These are phyloP conservation scores for Talaromyces sp. DNA, from an alignment of 2,329 filamentous ascomycete genomes.

Conservation along the genomic window DNA sequence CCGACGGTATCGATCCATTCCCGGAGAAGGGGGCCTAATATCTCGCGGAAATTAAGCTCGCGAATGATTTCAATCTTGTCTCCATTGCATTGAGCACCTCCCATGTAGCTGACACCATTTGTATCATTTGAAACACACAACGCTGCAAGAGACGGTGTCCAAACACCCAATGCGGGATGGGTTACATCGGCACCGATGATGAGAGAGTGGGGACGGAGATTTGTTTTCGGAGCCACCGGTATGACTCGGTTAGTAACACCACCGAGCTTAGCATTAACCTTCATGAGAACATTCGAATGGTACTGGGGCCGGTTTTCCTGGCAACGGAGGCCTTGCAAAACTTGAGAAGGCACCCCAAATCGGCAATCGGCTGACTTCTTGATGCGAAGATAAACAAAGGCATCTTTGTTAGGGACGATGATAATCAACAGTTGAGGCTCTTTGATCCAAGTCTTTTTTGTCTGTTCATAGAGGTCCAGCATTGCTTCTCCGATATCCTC, in stretches of 20 bases:
- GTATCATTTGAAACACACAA: slow-evolving; percentile 80
- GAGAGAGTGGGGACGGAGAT: slow-evolving; percentile 61
- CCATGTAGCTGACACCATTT: slow-evolving; percentile 73
- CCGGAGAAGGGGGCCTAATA: slow-evolving; percentile 66
- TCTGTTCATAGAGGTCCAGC: slow-evolving; percentile 57
- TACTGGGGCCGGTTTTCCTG: slow-evolving; percentile 75
- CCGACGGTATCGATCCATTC: slow-evolving; percentile 65
- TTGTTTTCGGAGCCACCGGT: slow-evolving; percentile 43
- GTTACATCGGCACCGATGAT: slow-evolving; percentile 91
- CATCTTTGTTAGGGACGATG: slow-evolving; percentile 71
- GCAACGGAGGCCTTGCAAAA: slow-evolving; percentile 73
- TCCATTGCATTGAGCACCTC: slow-evolving; percentile 80
- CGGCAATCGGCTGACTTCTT: slow-evolving; percentile 90
- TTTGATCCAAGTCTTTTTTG: slow-evolving; percentile 46
- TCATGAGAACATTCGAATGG: slow-evolving; percentile 92
- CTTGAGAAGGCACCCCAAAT: slow-evolving; percentile 80
- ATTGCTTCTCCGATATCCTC: slow-evolving; percentile 58
- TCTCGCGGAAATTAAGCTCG: slow-evolving; percentile 63
- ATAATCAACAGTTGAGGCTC: slow-evolving; percentile 77
- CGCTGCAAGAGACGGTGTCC: slow-evolving; percentile 76
- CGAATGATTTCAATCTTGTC: slow-evolving; percentile 78
- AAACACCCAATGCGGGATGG: slow-evolving; percentile 71
- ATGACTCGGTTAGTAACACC: slow-evolving; percentile 68
- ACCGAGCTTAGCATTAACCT: slow-evolving; percentile 93
- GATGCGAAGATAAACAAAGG: slow-evolving; percentile 75